phyloP scores from a whole-genome alignment of 768 basidiomycete species.

The Collybiopsis confluens region DNA sequence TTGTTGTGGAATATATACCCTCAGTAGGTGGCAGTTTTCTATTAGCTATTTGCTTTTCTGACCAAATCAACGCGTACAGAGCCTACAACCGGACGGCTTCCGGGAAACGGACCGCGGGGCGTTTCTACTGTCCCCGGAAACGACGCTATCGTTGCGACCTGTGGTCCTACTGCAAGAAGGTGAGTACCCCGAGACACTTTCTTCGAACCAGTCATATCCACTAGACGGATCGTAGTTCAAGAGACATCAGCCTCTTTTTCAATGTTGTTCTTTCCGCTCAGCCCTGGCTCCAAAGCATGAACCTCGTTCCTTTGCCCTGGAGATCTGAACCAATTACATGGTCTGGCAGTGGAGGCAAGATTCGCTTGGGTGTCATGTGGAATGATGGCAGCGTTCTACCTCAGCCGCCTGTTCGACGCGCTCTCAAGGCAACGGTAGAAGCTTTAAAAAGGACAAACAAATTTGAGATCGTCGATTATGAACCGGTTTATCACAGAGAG shows the following conservation, averaged over 20 bases:
- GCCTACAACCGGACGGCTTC: constrained; percentile 34
- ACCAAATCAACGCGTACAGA: constrained; percentile 2
- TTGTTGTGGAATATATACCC: constrained; percentile 15
- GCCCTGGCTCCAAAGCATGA: constrained; percentile 39
- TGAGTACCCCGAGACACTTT: constrained; percentile 19
- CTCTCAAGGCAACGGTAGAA: constrained; percentile 30
- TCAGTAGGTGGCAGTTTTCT: constrained; percentile 5
- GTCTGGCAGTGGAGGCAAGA: constrained; percentile 21
- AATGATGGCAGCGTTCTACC: constrained; percentile 34
- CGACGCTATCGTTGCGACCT: constrained; percentile 50
- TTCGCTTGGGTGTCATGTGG: constrained; percentile 28
- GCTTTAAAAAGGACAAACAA: constrained; percentile 28
- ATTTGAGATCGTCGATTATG: constrained; percentile 33
- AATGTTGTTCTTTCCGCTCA: constrained; percentile 24
- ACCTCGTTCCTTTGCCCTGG: constrained; percentile 26
- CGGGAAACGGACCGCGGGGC: constrained; percentile 33
- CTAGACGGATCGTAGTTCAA: constrained; percentile 14
- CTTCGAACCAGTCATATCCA: neutral
- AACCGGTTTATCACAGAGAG: constrained; percentile 29
- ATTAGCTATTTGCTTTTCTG: neutral
- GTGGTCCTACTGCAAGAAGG: constrained; percentile 48
- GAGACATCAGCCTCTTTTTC: constrained; percentile 28
- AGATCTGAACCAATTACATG: constrained; percentile 8
- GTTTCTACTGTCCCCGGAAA: constrained; percentile 35
- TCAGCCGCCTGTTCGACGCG: constrained; percentile 37